Conservation (phyloP, 257 asterid species). For the Avicennia marina region DNA sequence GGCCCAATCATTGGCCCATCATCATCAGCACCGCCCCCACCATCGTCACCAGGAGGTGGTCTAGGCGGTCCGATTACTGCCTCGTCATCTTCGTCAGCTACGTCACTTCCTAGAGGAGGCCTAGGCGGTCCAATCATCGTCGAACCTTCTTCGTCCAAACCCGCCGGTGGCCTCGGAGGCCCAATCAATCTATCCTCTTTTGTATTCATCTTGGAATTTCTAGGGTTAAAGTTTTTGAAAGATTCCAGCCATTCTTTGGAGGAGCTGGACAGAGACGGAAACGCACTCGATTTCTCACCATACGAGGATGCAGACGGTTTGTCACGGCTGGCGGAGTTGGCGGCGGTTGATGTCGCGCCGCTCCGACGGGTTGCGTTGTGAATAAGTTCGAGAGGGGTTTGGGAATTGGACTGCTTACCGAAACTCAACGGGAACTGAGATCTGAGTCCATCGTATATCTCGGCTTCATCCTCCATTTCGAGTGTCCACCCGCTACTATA, state of each 20-base stretch:
- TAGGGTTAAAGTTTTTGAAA: slow-evolving; percentile 47
- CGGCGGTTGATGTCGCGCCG: slow-evolving; percentile 23
- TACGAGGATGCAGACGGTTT: slow-evolving; percentile 23
- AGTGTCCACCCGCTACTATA: no score
- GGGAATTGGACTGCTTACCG: slow-evolving; percentile 75
- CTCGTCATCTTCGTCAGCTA: slow-evolving; percentile 30
- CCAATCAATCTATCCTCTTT: slow-evolving; percentile 33
- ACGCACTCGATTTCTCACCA: slow-evolving; percentile 1
- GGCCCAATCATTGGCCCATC: slow-evolving; percentile 5
- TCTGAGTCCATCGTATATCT: slow-evolving; percentile 66
- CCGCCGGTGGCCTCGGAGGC: slow-evolving; percentile 41
- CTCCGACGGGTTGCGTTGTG: slow-evolving; percentile 85
- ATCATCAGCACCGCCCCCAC: background rate
- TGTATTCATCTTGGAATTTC: slow-evolving; percentile 9
- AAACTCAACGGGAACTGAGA: slow-evolving; percentile 71
- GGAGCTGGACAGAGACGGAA: slow-evolving; percentile 49
- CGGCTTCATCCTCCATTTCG: slow-evolving; percentile 71
- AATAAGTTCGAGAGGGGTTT: slow-evolving; percentile 53
- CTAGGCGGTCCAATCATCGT: slow-evolving; percentile 50
- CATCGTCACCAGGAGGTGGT: slow-evolving; percentile 30
- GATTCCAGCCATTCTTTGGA: slow-evolving; percentile 57
- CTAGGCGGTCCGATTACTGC: slow-evolving; percentile 54
- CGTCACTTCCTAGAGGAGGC: slow-evolving; percentile 34
- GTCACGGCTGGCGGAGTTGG: slow-evolving; percentile 2
- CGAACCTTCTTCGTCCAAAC: slow-evolving; percentile 27